These are phyloP conservation scores for Pseudozyma sp. DNA, from an alignment of 1,284 basidiomycete species.

Conservation along the genomic window DNA sequence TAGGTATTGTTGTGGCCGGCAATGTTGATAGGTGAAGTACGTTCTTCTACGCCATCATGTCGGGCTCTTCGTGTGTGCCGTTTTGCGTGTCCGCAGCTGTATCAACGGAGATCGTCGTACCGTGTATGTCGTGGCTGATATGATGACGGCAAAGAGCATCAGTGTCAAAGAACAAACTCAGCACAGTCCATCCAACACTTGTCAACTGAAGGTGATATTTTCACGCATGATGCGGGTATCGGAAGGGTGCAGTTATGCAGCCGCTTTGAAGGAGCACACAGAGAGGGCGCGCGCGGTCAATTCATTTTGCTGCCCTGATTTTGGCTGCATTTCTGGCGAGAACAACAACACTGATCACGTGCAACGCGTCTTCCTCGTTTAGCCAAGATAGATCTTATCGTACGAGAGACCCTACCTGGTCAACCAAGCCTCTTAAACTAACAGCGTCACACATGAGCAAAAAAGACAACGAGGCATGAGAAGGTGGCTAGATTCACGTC, in stretches of 20 bases:
- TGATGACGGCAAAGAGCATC: no score
- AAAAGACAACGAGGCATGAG: no score
- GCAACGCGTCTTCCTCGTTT: no score
- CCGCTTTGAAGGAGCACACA: not conserved
- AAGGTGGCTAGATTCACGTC: no score
- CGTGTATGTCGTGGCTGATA: not conserved
- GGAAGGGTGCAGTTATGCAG: not conserved
- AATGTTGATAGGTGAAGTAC: not conserved
- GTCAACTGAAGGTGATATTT: no score
- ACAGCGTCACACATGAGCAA: no score
- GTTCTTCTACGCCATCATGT: not conserved
- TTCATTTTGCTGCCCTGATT: not conserved
- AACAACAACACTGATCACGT: slow-evolving; percentile 51
- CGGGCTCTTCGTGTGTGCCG: not conserved
- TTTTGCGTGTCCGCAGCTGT: not conserved
- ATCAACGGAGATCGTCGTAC: not conserved
- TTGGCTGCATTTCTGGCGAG: slow-evolving; percentile 6
- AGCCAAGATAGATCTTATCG: no score
- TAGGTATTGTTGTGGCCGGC: not conserved
- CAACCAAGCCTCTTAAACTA: no score
- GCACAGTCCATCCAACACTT: no score
- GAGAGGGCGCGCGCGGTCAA: slow-evolving; percentile 14
- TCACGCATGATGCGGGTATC: no score
- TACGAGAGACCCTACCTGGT: no score
- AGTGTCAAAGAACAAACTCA: no score